Evolutionary conservation across 129 eudicot genomes (phyloP).

Genomic region (Centella asiatica): DNA sequence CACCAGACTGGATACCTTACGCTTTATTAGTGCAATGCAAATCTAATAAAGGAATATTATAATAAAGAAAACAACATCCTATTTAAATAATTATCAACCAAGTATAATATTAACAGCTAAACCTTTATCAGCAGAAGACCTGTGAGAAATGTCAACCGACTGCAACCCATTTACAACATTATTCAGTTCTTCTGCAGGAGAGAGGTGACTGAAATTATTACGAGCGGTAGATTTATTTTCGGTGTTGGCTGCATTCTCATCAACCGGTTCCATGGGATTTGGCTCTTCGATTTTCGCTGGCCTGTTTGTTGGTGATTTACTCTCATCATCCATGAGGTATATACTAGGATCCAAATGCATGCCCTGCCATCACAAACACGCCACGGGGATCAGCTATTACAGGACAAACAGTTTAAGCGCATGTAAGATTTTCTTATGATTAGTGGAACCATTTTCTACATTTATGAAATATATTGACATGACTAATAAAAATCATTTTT

Average conservation of each 20-base stretch:
- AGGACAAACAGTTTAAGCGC: too few species aligned
- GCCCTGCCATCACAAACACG: slow-evolving; percentile 45
- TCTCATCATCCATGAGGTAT: slow-evolving; percentile 93
- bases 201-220: slow-evolving; percentile 18
- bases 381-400: slow-evolving; percentile 1
- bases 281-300: slow-evolving; percentile 35
- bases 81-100: slow-evolving; percentile 3
- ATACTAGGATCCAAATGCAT: slow-evolving; percentile 98
- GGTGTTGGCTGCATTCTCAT: slow-evolving; percentile 21
- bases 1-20: neutral
- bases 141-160: slow-evolving; percentile 35
- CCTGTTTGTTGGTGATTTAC: slow-evolving; percentile 38
- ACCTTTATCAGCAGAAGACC: slow-evolving; percentile 37
- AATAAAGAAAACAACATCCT: neutral
- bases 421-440: too few species aligned
- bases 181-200: slow-evolving; percentile 23
- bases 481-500: too few species aligned
- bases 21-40: neutral
- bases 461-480: too few species aligned
- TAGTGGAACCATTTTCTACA: too few species aligned
- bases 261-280: slow-evolving; percentile 20
- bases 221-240: slow-evolving; percentile 21
- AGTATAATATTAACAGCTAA: slow-evolving; percentile 4
- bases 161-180: slow-evolving; percentile 35
- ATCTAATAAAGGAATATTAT: neutral